Evolutionary conservation across 2,329 filamentous ascomycete genomes (phyloP), one percentile per base, ranked within the genome.

Genomic region (Colletotrichum coccodes): DNA sequence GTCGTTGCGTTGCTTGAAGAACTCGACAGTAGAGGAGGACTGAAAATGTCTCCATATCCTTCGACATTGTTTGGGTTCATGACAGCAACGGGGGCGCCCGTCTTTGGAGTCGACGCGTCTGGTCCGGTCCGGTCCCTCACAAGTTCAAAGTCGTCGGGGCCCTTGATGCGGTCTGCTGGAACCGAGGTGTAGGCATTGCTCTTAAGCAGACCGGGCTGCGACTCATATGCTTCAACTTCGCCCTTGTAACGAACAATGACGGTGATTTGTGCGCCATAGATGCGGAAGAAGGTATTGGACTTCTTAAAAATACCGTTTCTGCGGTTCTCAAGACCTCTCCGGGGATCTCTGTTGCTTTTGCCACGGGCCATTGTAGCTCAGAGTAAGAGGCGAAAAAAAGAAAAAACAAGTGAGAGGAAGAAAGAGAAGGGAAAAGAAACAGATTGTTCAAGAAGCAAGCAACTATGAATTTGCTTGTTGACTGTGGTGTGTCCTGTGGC

Each of bases 221-320:
- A 52, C 30, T 52, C 21, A 18, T 52, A 52, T 28, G 47, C 47
- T 26, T 52, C 47, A 21, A 52, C 47, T 7, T 18, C 5, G 28
- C 28, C 47, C 30, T 52, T 9, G 30, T 52, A 52, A 18, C 11
- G 21, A 3, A 52, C 26, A 52, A 52, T 52, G 32, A 56, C 32
- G 30, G 38, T 18, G 32, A 56, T 56, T 18, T 56, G 32, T 32
- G 16, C 53, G 32, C 53, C 32, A 38, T 56, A 42, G 32, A 56
- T 38, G 16, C 28, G 32, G 38, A 26, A 42, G 21, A 38, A 56
- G 6, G 28, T 56, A 38, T 56, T 42, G 5, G 53, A 56, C 30
- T 56, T 56, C 53, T 56, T 56, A 12, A 56, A 56, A 32, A 56
- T 56, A n/a, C 53, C 53, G 14, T 42, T 56, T 18, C 32, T 56